phyloP scores from a whole-genome alignment of 2,329 filamentous ascomycete species.

The Helminthosporium solani region DNA sequence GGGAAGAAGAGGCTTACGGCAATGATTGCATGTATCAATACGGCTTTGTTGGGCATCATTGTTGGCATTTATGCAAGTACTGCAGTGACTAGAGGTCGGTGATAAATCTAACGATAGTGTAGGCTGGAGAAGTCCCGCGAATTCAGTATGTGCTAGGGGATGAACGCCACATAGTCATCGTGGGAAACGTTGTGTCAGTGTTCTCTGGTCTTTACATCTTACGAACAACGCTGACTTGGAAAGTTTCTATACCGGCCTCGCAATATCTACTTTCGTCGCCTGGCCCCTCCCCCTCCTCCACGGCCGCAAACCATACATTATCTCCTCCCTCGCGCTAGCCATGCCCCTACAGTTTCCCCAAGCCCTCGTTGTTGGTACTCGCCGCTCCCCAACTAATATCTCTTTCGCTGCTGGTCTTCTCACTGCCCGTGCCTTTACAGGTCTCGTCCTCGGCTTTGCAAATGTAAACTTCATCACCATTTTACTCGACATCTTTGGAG shows the following conservation, averaged over 20 bases:
- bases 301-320: constrained; percentile 74
- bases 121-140: constrained; percentile 71
- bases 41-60: constrained; percentile 68
- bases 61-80: constrained; percentile 66
- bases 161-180: constrained; percentile 64
- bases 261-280: constrained; percentile 66
- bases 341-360: constrained; percentile 76
- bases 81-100: not conserved
- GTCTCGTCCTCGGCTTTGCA: constrained; percentile 69
- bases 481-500: constrained; percentile 73
- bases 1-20: constrained; percentile 69
- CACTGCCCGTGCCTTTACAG: constrained; percentile 64
- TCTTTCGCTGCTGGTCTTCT: constrained; percentile 64
- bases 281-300: constrained; percentile 76
- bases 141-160: constrained; percentile 77
- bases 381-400: constrained; percentile 57
- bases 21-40: constrained; percentile 69
- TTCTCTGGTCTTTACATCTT: not conserved
- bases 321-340: constrained; percentile 66
- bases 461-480: constrained; percentile 75
- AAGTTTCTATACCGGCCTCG: constrained; percentile 67
- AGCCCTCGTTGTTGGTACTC: constrained; percentile 62
- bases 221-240: constrained; percentile 2
- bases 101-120: constrained; percentile 8
- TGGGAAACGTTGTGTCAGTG: constrained; percentile 67